These are phyloP conservation scores for Saturnispora gosingensis DNA, from an alignment of 805 yeast species.

Conservation along the genomic window DNA sequence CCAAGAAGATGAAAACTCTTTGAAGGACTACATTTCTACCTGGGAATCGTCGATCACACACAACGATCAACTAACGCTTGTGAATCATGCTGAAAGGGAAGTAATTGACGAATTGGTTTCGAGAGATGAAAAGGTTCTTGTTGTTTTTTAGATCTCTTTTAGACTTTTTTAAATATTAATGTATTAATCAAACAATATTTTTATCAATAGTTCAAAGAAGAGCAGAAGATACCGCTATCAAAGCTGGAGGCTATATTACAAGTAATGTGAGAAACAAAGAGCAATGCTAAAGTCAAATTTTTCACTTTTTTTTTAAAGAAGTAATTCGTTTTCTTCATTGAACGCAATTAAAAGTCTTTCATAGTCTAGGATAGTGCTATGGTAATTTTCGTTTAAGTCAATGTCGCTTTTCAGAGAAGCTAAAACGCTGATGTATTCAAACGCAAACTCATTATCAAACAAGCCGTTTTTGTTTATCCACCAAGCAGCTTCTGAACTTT, in stretches of 20 bases:
- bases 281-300: too few species aligned
- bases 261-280: too few species aligned
- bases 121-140: constrained; percentile 19
- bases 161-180: not conserved
- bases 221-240: not conserved
- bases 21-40: constrained; percentile 2
- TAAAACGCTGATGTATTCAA: constrained; percentile 5
- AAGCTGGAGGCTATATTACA: not conserved
- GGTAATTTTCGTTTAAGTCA: not conserved
- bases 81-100: constrained; percentile 7
- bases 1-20: constrained; percentile 2
- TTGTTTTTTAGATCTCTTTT: constrained; percentile 14
- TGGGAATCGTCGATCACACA: constrained; percentile 4
- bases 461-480: not conserved
- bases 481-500: not conserved
- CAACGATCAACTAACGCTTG: constrained; percentile 19
- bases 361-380: not conserved
- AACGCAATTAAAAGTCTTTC: constrained; percentile 1
- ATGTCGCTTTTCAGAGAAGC: not conserved
- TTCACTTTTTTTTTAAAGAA: not conserved
- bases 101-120: constrained; percentile 15
- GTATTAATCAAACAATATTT: too few species aligned
- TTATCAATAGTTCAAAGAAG: too few species aligned
- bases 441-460: constrained; percentile 1
- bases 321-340: constrained; percentile 5